Evolutionary conservation across 371 early-diverging fungal species (phyloP).

Genomic region (Mucor lusitanicus): DNA sequence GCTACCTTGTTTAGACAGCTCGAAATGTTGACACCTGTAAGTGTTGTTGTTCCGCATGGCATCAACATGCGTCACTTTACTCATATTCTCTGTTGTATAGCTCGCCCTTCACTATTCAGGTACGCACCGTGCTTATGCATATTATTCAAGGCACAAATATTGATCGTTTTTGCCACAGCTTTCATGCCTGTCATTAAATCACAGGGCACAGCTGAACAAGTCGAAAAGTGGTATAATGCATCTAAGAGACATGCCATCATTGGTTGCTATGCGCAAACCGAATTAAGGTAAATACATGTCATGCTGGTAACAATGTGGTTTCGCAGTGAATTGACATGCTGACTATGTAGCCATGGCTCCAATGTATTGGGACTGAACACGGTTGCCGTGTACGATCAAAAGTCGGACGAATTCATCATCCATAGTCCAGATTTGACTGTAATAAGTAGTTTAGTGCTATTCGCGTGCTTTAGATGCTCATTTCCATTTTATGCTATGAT

Average conservation of each 20-base stretch:
- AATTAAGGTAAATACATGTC: conserved; percentile 56
- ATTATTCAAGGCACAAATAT: background rate
- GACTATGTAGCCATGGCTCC: conserved; percentile 61
- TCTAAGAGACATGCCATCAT: conserved; percentile 75
- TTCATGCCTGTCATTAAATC: conserved; percentile 76
- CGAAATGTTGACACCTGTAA: conserved; percentile 51
- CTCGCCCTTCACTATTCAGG: conserved; percentile 52
- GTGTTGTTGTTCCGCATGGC: background rate
- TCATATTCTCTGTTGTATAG: conserved; percentile 25
- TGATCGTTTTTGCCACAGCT: conserved; percentile 26
- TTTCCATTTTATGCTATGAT: background rate
- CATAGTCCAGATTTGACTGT: conserved; percentile 77
- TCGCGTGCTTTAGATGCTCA: background rate
- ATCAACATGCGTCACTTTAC: background rate
- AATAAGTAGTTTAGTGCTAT: conserved; percentile 7
- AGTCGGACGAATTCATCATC: conserved; percentile 81
- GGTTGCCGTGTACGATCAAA: conserved; percentile 75
- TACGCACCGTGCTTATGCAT: no score
- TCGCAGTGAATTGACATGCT: background rate
- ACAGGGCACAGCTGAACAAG: conserved; percentile 75
- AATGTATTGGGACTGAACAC: conserved; percentile 87
- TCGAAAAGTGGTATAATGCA: conserved; percentile 65
- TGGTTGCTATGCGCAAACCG: conserved; percentile 88
- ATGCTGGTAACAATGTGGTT: background rate
- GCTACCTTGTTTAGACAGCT: conserved; percentile 26